Evolutionary conservation across 257 asterid species (phyloP), one percentile per base, ranked within the genome.

Genomic region (Fraxinus excelsior): DNA sequence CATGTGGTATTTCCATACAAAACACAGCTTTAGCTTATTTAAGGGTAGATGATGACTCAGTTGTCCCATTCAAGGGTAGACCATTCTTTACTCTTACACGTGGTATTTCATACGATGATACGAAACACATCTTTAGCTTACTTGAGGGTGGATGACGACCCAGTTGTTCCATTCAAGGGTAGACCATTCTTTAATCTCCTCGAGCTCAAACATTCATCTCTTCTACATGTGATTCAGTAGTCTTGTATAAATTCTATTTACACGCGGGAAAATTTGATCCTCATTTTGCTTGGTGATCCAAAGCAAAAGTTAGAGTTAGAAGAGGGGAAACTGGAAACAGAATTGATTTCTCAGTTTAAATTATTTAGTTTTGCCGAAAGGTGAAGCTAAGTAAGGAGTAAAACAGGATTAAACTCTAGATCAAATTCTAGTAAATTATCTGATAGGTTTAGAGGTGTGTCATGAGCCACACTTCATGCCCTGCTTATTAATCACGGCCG

Each of bases 1-100:
- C 64, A 35, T 25, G 7, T 77, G 46, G 64, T 29, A 12, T 42
- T 71, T 16, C 58, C 28, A n/a, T 31, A 32, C 6, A 11, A 35
- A 35, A 66, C 21, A n/a, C 18, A 44, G n/a, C 12, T 28, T 66
- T 62, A 62, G 32, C 35, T 62, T 28, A 73, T 67, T 68, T 3
- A 25, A 32, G 51, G 70, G 31, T 71, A 60, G 74, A 64, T 75
- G 42, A 56, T n/a, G n/a, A 38, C n/a, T n/a, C 16, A 58, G 74
- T 14, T 46, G 21, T 40, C 25, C 74, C 37, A 37, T 64, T 65
- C 28, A 71, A 65, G 7, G 70, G n/a, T 29, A 14, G 69, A 64
- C 64, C 40, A 74, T 35, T 75, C 83, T 42, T 28, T 58, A 60
- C 25, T 34, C 64, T 71, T n/a, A n/a, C n/a, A n/a, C n/a, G n/a